Evolutionary conservation across 495 filamentous ascomycete genomes (phyloP).

Genomic region (Podospora pseudoanserina): DNA sequence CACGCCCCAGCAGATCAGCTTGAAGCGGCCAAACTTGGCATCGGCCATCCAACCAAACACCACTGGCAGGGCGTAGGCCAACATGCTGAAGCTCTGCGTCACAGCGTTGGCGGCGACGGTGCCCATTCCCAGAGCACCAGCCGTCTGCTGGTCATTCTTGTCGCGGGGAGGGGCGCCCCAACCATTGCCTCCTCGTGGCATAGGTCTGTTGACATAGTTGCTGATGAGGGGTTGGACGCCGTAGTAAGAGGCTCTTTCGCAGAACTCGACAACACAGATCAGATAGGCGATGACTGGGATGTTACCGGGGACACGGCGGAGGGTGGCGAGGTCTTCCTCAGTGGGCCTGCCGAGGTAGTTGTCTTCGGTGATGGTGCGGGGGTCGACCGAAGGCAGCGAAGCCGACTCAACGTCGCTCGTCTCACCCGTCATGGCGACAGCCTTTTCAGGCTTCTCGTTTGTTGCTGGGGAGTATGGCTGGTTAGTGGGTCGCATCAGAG

Average conservation of each 20-base stretch:
- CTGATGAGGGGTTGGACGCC: conserved; percentile 54
- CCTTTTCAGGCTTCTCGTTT: background rate
- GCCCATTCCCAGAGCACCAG: conserved; percentile 58
- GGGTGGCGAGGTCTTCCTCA: conserved; percentile 51
- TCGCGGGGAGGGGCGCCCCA: conserved; percentile 55
- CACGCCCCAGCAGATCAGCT: conserved; percentile 60
- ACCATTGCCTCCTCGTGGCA: conserved; percentile 59
- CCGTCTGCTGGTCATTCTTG: conserved; percentile 45
- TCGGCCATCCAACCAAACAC: conserved; percentile 58
- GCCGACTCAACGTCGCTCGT: background rate
- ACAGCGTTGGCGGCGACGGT: conserved; percentile 58
- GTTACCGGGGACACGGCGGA: conserved; percentile 55
- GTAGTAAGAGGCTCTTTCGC: conserved; percentile 59
- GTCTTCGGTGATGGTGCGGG: conserved; percentile 28
- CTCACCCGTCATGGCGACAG: background rate
- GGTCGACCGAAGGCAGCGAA: background rate
- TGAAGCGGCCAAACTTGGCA: conserved; percentile 55
- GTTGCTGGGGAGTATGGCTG: background rate
- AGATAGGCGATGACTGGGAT: conserved; percentile 52
- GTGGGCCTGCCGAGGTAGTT: conserved; percentile 52
- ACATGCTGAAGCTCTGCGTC: conserved; percentile 56
- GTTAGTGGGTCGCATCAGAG: background rate
- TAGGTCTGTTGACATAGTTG: conserved; percentile 56
- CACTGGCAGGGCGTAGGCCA: conserved; percentile 58
- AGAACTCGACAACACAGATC: conserved; percentile 59